phyloP scores from a whole-genome alignment of 2,329 filamentous ascomycete species.

The Fusarium euwallaceae region DNA sequence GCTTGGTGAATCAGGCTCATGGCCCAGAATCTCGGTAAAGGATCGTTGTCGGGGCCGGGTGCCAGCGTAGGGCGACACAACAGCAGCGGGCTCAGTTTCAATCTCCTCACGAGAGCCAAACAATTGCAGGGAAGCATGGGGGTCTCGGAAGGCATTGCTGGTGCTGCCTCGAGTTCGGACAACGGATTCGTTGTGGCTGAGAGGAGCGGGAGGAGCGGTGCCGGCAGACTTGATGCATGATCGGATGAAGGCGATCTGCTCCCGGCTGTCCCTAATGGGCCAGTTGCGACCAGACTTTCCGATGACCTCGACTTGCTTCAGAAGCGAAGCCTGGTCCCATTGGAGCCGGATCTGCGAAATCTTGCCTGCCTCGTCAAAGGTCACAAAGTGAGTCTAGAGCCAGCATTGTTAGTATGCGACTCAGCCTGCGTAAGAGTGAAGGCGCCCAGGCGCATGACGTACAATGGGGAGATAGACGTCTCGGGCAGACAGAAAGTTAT shows the following conservation, averaged over 20 bases:
- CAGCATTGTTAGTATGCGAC: conserved; percentile 21
- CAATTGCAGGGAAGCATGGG: conserved; percentile 79
- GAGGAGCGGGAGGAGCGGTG: conserved; percentile 49
- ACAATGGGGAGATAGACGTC: conserved; percentile 85
- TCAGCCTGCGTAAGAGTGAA: not conserved
- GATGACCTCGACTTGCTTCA: conserved; percentile 95
- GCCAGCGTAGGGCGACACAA: conserved; percentile 73
- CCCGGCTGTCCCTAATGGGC: conserved; percentile 90
- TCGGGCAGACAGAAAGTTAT: conserved; percentile 92
- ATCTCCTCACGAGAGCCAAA: conserved; percentile 78
- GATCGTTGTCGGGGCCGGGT: conserved; percentile 74
- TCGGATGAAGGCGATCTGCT: conserved; percentile 84
- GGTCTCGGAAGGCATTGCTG: conserved; percentile 69
- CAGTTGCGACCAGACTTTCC: conserved; percentile 91
- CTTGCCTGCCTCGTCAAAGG: conserved; percentile 81
- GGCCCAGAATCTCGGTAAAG: conserved; percentile 78
- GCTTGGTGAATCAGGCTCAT: conserved; percentile 64
- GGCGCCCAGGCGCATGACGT: conserved; percentile 55
- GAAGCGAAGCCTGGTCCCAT: conserved; percentile 94
- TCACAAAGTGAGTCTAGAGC: conserved; percentile 85
- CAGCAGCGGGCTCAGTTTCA: conserved; percentile 60
- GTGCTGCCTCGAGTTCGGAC: conserved; percentile 65
- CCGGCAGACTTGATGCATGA: conserved; percentile 67
- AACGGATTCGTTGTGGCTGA: conserved; percentile 54
- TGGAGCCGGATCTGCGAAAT: conserved; percentile 89